Conservation (phyloP, 139 green algal genomes). For the Spirogloea muscicola region DNA sequence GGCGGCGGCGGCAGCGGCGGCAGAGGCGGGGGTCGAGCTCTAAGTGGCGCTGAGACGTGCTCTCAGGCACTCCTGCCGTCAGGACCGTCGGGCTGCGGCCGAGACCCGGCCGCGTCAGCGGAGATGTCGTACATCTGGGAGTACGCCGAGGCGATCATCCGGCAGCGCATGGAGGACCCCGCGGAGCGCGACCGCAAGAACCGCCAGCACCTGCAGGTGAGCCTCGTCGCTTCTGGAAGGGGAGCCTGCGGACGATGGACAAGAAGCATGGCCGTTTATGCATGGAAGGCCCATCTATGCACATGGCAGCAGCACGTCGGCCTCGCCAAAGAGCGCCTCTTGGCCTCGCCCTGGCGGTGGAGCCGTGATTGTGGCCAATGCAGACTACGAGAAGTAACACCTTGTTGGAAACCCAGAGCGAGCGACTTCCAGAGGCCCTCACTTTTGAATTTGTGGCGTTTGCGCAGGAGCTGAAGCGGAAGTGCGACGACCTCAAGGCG, state of each 20-base stretch:
- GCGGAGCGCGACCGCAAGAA: slow-evolving; percentile 24
- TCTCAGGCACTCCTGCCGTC: too few species aligned
- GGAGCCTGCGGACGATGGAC: background rate
- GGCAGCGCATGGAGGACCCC: slow-evolving; percentile 36
- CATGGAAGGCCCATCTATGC: too few species aligned
- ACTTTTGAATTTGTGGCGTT: background rate
- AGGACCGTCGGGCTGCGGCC: too few species aligned
- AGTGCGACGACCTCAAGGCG: slow-evolving; percentile 20
- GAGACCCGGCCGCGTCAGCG: too few species aligned
- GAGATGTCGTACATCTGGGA: slow-evolving; percentile 46
- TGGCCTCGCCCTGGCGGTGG: background rate
- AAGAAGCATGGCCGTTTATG: background rate
- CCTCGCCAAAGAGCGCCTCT: background rate
- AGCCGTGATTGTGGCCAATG: background rate
- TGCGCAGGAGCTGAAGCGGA: background rate
- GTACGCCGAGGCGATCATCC: slow-evolving; percentile 32
- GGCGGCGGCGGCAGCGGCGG: too few species aligned
- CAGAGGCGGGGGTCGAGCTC: too few species aligned
- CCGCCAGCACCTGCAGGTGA: slow-evolving; percentile 7
- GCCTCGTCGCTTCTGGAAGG: background rate
- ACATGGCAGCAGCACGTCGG: background rate
- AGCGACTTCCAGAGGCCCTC: background rate
- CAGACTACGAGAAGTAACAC: background rate
- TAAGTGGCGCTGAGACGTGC: too few species aligned
- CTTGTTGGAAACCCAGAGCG: slow-evolving; percentile 1